Evolutionary conservation across 2,329 filamentous ascomycete species (phyloP).

Genomic region (Paraphoma chrysanthemicola): DNA sequence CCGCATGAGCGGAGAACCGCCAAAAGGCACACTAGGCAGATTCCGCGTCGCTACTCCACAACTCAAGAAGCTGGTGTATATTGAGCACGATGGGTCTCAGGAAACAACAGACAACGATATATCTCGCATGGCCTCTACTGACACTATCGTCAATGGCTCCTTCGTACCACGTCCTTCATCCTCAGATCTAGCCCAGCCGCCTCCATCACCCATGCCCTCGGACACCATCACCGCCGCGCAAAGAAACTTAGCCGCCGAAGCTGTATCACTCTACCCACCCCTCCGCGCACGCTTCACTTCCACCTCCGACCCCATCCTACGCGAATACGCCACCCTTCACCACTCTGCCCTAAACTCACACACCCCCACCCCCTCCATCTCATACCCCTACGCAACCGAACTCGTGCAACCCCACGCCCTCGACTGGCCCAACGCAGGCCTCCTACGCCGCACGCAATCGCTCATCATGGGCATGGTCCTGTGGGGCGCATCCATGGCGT

Average conservation of each 20-base stretch:
- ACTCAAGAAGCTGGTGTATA: slow-evolving; percentile 3
- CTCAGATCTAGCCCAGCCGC: not conserved
- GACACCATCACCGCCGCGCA: not conserved
- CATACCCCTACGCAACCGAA: slow-evolving; percentile 5
- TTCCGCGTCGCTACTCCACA: slow-evolving; percentile 4
- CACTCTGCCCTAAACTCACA: not conserved
- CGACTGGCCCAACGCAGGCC: slow-evolving; percentile 29
- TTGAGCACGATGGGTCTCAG: not conserved
- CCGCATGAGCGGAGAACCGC: slow-evolving; percentile 11
- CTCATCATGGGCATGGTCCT: slow-evolving; percentile 20
- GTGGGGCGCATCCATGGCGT: slow-evolving; percentile 23
- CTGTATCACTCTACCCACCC: not conserved
- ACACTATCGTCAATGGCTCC: not conserved
- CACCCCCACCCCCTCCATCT: not conserved
- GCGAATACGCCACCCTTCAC: too few relatives aligned
- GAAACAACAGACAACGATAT: not conserved
- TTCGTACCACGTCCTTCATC: not conserved
- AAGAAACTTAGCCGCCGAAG: slow-evolving; percentile 1
- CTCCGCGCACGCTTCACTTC: not conserved
- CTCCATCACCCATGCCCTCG: not conserved
- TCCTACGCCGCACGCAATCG: slow-evolving; percentile 20
- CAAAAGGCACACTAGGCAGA: slow-evolving; percentile 1
- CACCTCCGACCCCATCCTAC: not conserved
- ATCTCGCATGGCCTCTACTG: not conserved
- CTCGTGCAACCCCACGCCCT: slow-evolving; percentile 8